Percentiles rank a stretch among this genome's conserved stretches.
These are phyloP conservation scores for Chaetomium sp. DNA, from an alignment of 2,329 filamentous ascomycete genomes.

Conservation along the genomic window DNA sequence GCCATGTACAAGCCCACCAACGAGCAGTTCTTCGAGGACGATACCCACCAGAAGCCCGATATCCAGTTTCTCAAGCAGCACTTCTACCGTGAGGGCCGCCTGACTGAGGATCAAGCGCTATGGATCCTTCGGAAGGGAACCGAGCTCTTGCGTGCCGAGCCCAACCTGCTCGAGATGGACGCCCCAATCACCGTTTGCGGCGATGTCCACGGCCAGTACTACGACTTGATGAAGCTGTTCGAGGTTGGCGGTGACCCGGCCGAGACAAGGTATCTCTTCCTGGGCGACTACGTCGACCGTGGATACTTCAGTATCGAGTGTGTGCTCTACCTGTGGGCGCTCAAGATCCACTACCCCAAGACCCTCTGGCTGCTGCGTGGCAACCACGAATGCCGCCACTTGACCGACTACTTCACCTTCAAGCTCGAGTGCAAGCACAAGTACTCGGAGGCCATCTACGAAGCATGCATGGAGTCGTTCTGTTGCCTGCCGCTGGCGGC, in stretches of 20 bases:
- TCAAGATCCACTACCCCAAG: conserved; percentile 99
- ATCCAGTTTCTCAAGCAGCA: conserved; percentile 96
- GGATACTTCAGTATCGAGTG: conserved; percentile 99
- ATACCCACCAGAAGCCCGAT: conserved; percentile 84
- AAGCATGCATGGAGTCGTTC: conserved; percentile 98
- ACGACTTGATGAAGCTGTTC: conserved; percentile 99
- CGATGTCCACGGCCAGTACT: conserved; percentile 98
- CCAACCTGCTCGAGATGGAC: conserved; percentile 98
- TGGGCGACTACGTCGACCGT: conserved; percentile 96
- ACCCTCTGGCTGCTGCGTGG: conserved; percentile 95
- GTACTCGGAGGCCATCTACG: conserved; percentile 93
- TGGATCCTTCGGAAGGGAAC: conserved; percentile 91
- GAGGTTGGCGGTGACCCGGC: conserved; percentile 96
- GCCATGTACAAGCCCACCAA: conserved; percentile 90
- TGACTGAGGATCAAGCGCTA: conserved; percentile 96
- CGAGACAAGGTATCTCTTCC: conserved; percentile 94
- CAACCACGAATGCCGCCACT: conserved; percentile 97
- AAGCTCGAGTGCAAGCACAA: conserved; percentile 99
- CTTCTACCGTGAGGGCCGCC: conserved; percentile 93
- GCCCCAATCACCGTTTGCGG: conserved; percentile 98
- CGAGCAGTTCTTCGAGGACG: conserved; percentile 90
- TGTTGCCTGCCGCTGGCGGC: conserved; percentile 90
- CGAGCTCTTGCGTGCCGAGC: conserved; percentile 83
- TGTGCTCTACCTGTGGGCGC: conserved; percentile 93
- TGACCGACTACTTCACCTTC: conserved; percentile 99